These are phyloP conservation scores for Babesia bigemina DNA, from an alignment of 169 alveolate species.

Conservation along the genomic window DNA sequence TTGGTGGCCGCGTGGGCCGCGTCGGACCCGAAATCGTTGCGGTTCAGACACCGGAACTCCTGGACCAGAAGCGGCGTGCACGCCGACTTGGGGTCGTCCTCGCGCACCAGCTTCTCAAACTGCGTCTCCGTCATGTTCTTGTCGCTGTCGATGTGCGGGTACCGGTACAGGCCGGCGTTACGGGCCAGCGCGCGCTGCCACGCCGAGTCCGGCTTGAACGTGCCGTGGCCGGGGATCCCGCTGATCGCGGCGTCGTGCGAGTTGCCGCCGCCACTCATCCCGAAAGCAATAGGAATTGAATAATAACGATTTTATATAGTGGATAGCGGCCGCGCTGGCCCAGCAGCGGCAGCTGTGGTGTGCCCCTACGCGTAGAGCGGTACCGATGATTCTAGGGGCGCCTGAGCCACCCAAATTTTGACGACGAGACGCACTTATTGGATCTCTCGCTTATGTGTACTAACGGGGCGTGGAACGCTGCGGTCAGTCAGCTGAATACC, in stretches of 20 bases:
- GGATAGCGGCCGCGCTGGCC: not conserved
- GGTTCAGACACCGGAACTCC: constrained; percentile 78
- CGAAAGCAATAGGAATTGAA: not conserved
- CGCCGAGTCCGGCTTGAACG: constrained; percentile 43
- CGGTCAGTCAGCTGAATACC: too few species aligned
- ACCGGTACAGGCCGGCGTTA: constrained; percentile 49
- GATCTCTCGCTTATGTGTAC: too few species aligned
- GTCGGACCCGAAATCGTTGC: constrained; percentile 72
- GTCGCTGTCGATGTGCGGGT: constrained; percentile 45
- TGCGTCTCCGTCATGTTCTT: constrained; percentile 30
- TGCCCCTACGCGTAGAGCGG: not conserved
- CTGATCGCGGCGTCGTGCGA: constrained; percentile 9
- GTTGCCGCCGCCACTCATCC: constrained; percentile 27
- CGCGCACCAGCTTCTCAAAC: constrained; percentile 72
- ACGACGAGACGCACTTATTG: too few species aligned
- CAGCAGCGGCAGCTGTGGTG: not conserved
- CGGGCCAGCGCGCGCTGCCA: constrained; percentile 66
- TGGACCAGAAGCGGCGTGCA: constrained; percentile 79
- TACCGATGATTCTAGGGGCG: not conserved
- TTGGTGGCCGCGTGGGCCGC: constrained; percentile 79
- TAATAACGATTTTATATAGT: not conserved
- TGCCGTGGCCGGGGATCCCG: constrained; percentile 53
- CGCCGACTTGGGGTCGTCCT: constrained; percentile 83
- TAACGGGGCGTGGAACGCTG: too few species aligned
- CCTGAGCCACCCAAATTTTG: too few species aligned